Base-by-base conservation (phyloP, 768 basidiomycete species). In the Hypholoma sublateritium region DNA sequence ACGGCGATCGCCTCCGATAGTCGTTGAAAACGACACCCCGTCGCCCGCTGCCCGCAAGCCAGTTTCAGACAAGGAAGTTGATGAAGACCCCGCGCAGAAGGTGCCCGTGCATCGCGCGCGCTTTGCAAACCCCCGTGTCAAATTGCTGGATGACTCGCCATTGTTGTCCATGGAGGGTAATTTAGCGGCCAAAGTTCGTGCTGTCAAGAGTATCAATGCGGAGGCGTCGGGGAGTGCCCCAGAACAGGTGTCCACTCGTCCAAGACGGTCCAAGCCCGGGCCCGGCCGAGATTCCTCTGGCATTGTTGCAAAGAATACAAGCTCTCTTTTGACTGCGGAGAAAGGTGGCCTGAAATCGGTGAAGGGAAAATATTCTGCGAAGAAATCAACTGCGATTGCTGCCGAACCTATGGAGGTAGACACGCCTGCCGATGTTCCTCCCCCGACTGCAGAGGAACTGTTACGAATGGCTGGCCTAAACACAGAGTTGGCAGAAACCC, bases 281-380 rank as follows among this genome's bases (percentile, higher is more conserved):
- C 80, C 81, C 22, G 79, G 80, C 25, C 78, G 78, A 28, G 79
- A 80, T 4, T 83, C 84, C 12, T 61, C 71, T 22, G 78, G 80
- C 7, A 56, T 80, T 32, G 48, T 67, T 47, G 22, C 13, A 16
- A 59, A 72, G 54, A 77, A 69, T 46, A 75, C 72, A 28, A 83
- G 79, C 56, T 86, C 86, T 14, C 68, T 86, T 12, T 70, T 87
- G 52, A 84, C 79, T 5, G 76, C 73, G 17, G 69, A 77, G 7
- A 86, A 83, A 63, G 84, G 85, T 32, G 61, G 67, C 11, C 62
- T 84, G 28, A 81, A 79, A 60, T 80, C 76, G 4, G 68, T 83
- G 56, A 83, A 80, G 62, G 80, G 80, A 11, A 79, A 70, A 13
- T 45, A 53, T 16, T 25, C 60, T 51, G 55, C 21, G 35, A 39